Evolutionary conservation across 2,329 filamentous ascomycete genomes (phyloP), one percentile per base, ranked within the genome.

Genomic region (Westerdykella ornata): DNA sequence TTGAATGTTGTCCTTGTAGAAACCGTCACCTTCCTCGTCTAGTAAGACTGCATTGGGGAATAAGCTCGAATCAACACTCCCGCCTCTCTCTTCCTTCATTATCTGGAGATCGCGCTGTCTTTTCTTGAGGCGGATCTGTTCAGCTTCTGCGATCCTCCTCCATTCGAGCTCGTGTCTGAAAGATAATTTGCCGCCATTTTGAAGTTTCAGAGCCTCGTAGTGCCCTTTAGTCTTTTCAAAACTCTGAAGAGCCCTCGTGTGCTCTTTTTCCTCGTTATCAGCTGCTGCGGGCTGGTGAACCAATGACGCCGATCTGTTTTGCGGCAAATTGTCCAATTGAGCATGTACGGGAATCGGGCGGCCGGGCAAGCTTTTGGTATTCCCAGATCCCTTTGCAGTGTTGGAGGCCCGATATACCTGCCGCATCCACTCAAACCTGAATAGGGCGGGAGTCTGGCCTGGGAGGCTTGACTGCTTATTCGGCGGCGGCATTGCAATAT

Each of bases 161-260:
- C 55, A 65, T 15, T 55, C 54, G 18, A 65, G 33, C 2, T 65
- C 54, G 19, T 61, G 43, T 6, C 32, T 30, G 38, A 65, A 60
- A 1, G 35, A 33, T 0, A 62, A 46, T 2, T 20, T 35, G 7
- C 59, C 55, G 12, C 39, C 40, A 28, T 49, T 49, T 17, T 47
- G 49, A 7, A 9, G 35, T 34, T 36, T 54, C 4, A 60, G 29
- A 0, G 45, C 36, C 1, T 62, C 49, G 26, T 51, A 65, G 13
- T 54, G 16, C 0, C 31, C 43, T 40, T 59, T 54, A 29, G 53
- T 44, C 20, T 44, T 41, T 19, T 52, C 8, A 19, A 47, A 65
- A n/a, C 53, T 38, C 6, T 37, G 43, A 2, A 12, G 6, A 3
- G 51, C 52, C n/a, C 38, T 14, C 30, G 32, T 42, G 35, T 59